Conservation (phyloP, 163 green algal genomes). For the Volvox carteri region DNA sequence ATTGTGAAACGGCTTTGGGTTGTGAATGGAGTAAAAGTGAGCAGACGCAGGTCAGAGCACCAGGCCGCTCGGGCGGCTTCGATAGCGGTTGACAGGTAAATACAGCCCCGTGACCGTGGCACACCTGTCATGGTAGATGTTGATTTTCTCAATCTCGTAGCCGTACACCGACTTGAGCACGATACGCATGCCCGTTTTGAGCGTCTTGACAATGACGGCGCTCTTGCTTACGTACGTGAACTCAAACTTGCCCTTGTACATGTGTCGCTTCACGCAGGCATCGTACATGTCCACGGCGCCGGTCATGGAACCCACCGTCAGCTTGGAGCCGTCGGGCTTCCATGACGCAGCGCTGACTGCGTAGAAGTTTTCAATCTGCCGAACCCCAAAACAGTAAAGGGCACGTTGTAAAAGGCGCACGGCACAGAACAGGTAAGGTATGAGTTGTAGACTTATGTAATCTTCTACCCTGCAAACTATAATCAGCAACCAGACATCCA, state of each 20-base stretch:
- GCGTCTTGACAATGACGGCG: conserved; percentile 83
- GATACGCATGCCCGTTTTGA: conserved; percentile 77
- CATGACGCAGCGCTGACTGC: conserved; percentile 78
- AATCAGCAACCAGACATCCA: too few relatives aligned
- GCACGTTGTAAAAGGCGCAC: too few relatives aligned
- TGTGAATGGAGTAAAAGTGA: too few relatives aligned
- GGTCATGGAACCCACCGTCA: conserved; percentile 81
- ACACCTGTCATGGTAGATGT: conserved; percentile 78
- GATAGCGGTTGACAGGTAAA: too few relatives aligned
- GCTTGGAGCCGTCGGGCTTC: conserved; percentile 82
- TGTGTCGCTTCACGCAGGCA: conserved; percentile 74
- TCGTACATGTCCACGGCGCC: conserved; percentile 88
- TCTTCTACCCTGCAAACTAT: too few relatives aligned
- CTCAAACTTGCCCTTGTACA: conserved; percentile 85
- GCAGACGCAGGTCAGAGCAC: too few relatives aligned
- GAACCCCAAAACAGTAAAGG: background rate
- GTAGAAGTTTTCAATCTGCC: conserved; percentile 83
- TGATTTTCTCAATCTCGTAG: conserved; percentile 82
- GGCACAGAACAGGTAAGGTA: too few relatives aligned
- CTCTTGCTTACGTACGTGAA: conserved; percentile 88
- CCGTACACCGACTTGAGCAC: conserved; percentile 84
- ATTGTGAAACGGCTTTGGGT: too few relatives aligned
- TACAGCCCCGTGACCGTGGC: too few relatives aligned
- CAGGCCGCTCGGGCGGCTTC: too few relatives aligned
- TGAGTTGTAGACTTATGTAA: too few relatives aligned